These are phyloP conservation scores for Eutypella sp. DNA, from an alignment of 2,329 filamentous ascomycete species.

Conservation along the genomic window DNA sequence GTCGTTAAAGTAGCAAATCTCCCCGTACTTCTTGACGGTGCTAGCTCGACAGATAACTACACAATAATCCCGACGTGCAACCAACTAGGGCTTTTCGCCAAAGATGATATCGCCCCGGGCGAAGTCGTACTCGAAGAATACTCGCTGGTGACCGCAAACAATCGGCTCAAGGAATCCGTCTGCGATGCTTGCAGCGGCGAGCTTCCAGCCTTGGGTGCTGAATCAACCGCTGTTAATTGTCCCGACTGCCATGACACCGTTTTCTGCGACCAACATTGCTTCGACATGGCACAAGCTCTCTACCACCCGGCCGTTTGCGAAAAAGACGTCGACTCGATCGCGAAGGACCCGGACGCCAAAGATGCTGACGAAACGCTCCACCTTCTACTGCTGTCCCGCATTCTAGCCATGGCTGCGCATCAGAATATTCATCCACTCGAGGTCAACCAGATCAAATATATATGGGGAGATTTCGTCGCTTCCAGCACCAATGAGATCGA, in stretches of 20 bases:
- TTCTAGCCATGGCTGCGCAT: conserved; percentile 58
- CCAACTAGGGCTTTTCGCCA: conserved; percentile 89
- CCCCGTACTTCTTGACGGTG: conserved; percentile 61
- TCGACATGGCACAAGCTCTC: conserved; percentile 49
- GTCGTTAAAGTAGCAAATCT: conserved; percentile 72
- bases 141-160: conserved; percentile 83
- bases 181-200: conserved; percentile 85
- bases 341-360: conserved; percentile 56
- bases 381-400: conserved; percentile 56
- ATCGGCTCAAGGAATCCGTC: conserved; percentile 76
- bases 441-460: conserved; percentile 60
- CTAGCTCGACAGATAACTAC: conserved; percentile 43
- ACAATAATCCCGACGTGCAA: conserved; percentile 55
- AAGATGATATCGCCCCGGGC: conserved; percentile 69
- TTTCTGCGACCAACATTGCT: conserved; percentile 59
- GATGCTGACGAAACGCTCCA: conserved; percentile 59
- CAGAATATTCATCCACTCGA: conserved; percentile 59
- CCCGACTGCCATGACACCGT: conserved; percentile 60
- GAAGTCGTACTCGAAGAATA: conserved; percentile 76
- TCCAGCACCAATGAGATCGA: conserved; percentile 48
- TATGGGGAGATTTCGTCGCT: conserved; percentile 64
- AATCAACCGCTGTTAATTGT: conserved; percentile 48
- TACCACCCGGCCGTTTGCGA: conserved; percentile 65
- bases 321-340: conserved; percentile 60
- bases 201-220: conserved; percentile 55